Conservation (phyloP, 83 land plant species). For the Diphasiastrum complanatum region DNA sequence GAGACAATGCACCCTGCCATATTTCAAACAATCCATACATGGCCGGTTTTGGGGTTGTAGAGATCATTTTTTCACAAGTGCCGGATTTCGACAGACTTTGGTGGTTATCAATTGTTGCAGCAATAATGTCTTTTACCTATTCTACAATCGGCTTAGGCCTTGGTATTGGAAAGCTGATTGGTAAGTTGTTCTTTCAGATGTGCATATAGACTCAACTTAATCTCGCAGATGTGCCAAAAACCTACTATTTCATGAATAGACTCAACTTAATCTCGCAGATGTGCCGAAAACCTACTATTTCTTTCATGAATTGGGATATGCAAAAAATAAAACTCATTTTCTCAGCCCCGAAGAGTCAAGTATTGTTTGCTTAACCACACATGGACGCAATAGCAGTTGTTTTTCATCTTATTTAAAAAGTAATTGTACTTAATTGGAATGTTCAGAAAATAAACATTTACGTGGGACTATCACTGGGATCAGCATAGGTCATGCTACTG, state of each 20-base stretch:
- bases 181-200: constrained; percentile 3
- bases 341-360: too few relatives aligned
- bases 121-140: constrained; percentile 68
- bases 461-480: constrained; percentile 54
- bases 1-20: constrained; percentile 42
- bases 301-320: too few relatives aligned
- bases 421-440: background rate
- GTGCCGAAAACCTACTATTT: too few relatives aligned
- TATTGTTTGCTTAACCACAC: too few relatives aligned
- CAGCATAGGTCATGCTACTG: constrained; percentile 41
- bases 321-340: too few relatives aligned
- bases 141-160: constrained; percentile 55
- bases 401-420: background rate
- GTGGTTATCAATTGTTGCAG: constrained; percentile 72
- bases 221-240: background rate
- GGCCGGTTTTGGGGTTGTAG: constrained; percentile 38
- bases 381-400: background rate
- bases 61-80: constrained; percentile 47
- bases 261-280: too few relatives aligned
- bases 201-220: background rate
- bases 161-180: constrained; percentile 41
- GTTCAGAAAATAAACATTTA: constrained; percentile 33
- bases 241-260: background rate
- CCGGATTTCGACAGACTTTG: constrained; percentile 57
- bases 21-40: constrained; percentile 45